Base-by-base conservation (phyloP, 202 grass and related monocot genomes). In the Panicum virgatum region DNA sequence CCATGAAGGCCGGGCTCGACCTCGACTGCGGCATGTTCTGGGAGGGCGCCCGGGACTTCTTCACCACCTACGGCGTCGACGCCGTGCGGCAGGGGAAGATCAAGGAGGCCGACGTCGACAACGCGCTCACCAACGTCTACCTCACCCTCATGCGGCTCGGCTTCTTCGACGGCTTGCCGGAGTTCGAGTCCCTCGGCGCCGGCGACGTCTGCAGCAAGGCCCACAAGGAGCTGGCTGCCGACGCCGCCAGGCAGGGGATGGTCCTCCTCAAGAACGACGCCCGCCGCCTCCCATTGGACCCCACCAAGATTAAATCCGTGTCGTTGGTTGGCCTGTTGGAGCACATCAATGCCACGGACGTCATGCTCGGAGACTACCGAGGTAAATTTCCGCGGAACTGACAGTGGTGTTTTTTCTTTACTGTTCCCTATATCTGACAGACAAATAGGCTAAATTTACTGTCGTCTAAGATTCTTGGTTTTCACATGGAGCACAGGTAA, bases 281-380 rank as follows among this genome's bases (percentile, higher is more conserved):
- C 34, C 19, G 37, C 0, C 54, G 57, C 2, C 87, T 97, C 0
- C 94, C 94, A 12, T 34, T 97, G 65, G 63, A 64, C 15, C n/a
- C 75, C 37, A 74, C 15, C 2, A 72, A 50, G 62, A 22, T 83
- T 25, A 48, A 71, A 39, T 88, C 76, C 0, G 67, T 90, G 36
- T 83, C 89, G 6, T 7, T 97, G 66, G 86, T 94, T 12, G 94
- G 94, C 22, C 89, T 86, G 0, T 26, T 85, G 53, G 6, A 89
- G 43, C 81, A 97, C 67, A 88, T 90, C 34, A 91, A 94, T 57
- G 91, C 87, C 12, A 90, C 91, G 16, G 79, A 85, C 25, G 82
- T 80, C 80, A 97, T 97, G 94, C 86, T 94, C 0, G 91, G 94
- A 23, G 92, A 92, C 57, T 97, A 97, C 73, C 69, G 73, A 86